Base-by-base conservation (phyloP, 768 basidiomycete genomes). In the Crassisporium funariophilum region DNA sequence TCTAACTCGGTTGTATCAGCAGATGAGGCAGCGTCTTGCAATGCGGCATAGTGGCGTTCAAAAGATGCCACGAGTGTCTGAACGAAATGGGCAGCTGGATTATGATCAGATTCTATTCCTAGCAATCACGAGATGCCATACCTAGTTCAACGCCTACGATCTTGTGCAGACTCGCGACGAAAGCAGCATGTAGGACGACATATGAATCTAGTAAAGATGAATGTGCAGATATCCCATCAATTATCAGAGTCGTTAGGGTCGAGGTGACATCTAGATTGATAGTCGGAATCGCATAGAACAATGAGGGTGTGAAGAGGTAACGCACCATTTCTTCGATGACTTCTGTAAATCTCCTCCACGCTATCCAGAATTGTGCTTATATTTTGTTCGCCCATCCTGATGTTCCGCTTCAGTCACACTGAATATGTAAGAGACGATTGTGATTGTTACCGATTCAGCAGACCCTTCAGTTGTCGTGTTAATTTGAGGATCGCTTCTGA, bases 381-480 rank as follows among this genome's bases (percentile, higher is more conserved):
- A 52, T 95, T 97, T 61, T 87, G 88, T 65, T 98, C 95, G 54
- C 86, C 91, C 83, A 95, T 77, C 53, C 93, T 94, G 53, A 31
- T 20, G 40, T 4, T 16, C n/a, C 17, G 9, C 15, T 16, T 42
- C 12, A 49, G 24, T 17, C 24, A 37, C 5, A 16, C 16, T n/a
- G 13, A 3, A 31, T 12, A 45, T 23, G 23, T 13, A 5, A 43
- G 9, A 2, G 6, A 37, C 17, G 20, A 4, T 17, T 13, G 7
- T 7, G 15, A 6, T 35, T 21, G 16, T 3, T 56, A 90, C 91
- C 88, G 79, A 66, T 98, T 97, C 38, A 97, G 75, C 13, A 93
- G 67, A 61, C 93, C 95, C 68, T 97, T 94, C 21, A 91, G 66
- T 55, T 87, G 89, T 37, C 85, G 77, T 2, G 73, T 79, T 25